Conservation (phyloP, 2,329 filamentous ascomycete genomes). For the Colletotrichum orchidophilum region DNA sequence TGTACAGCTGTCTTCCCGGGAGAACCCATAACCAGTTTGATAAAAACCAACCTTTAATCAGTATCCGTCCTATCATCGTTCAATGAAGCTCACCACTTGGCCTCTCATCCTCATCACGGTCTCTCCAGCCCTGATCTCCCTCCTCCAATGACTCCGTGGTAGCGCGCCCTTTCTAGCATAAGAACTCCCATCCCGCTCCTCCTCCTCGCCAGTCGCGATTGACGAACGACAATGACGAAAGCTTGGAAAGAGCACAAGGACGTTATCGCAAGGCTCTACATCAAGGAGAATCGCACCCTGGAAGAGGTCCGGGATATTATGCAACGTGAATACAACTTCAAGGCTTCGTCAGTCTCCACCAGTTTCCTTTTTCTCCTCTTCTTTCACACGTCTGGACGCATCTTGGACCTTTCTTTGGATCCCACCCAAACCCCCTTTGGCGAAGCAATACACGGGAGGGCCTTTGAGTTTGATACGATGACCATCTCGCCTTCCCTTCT, state of each 20-base stretch:
- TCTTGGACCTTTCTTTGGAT: background rate
- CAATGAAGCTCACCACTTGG: background rate
- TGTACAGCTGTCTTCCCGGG: background rate
- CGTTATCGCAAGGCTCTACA: constrained; percentile 52
- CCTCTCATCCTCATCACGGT: background rate
- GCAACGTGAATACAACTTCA: constrained; percentile 49
- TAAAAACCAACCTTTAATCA: background rate
- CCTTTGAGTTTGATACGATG: background rate
- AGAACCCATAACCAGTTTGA: background rate
- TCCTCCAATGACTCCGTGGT: constrained; percentile 1
- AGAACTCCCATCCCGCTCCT: background rate
- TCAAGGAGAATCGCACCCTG: constrained; percentile 49
- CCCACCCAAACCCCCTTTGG: background rate
- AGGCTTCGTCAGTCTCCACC: constrained; percentile 49
- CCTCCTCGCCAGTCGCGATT: background rate
- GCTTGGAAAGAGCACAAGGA: constrained; percentile 49
- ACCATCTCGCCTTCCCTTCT: background rate
- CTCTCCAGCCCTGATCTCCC: background rate
- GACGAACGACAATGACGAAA: constrained; percentile 52
- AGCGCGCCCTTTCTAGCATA: background rate
- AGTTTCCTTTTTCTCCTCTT: background rate
- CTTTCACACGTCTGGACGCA: too few species aligned
- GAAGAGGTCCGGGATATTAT: constrained; percentile 52
- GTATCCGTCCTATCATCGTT: background rate
- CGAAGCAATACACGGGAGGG: background rate